Base-by-base conservation (phyloP, 148 eudicot species). In the Rhododendron williamsianum region DNA sequence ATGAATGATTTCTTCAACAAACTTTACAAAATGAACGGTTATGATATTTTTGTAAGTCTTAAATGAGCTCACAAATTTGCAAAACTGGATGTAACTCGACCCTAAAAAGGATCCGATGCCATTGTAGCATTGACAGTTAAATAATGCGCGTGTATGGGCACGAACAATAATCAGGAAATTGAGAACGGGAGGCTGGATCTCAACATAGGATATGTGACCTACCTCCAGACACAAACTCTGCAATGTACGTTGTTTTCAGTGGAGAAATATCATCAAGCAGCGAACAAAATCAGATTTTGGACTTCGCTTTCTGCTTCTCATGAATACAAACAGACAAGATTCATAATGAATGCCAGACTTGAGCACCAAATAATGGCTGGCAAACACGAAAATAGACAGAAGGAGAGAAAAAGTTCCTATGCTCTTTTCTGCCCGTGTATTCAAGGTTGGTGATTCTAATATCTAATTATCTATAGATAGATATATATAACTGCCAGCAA, bases 281-380 rank as follows among this genome's bases (percentile, higher is more conserved):
- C 74, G 71, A 69, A 69, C 35, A 69, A n/a, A 69, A 69, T 27
- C 74, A 69, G 76, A 4, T 30, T 30, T 71, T 33, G 19, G 41
- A 13, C 18, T 9, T 67, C 21, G 41, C 18, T 71, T 71, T 71
- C 38, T 71, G 76, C 38, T 71, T 71, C 38, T 71, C 76, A 33
- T 71, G 76, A 71, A 71, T 71, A 12, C 38, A 12, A 33, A 33
- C 76, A 13, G 38, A 71, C 36, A 71, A 71, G 38, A 33, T 71
- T 71, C 41, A 33, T 71, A 15, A 71, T 71, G 41, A 71, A 33
- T 30, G 19, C 76, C 19, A 13, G 76, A 71, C 76, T 71, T 33
- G 76, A 12, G 76, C 76, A 33, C 76, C 76, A 71, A 71, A 71
- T 71, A 71, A 71, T 71, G 76, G 18, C 41, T 71, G 38, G 76